A percentile compares a stretch with the other conserved stretches of the same genome.
phyloP scores from a whole-genome alignment of 2,329 filamentous ascomycete genomes.

The Aspergillus luchuensis region DNA sequence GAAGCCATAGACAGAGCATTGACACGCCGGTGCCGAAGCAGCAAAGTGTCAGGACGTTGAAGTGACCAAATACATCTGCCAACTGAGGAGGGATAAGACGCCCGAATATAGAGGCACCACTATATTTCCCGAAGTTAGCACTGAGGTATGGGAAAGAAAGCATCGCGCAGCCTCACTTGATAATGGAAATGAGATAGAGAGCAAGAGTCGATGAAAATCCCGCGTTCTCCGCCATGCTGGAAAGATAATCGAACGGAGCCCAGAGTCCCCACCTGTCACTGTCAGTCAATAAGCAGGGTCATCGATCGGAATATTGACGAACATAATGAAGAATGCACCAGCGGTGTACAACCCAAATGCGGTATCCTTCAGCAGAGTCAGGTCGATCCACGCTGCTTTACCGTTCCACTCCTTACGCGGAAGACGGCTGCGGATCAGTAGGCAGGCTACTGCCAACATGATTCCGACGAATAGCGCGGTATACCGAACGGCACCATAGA shows the following conservation, averaged over 20 bases:
- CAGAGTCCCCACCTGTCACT: constrained; percentile 27
- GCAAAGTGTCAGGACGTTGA: constrained; percentile 27
- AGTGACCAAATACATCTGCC: constrained; percentile 30
- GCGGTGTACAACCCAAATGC: constrained; percentile 29
- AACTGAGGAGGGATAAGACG: constrained; percentile 29
- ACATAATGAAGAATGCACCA: constrained; percentile 31
- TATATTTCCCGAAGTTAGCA: background rate
- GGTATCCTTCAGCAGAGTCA: constrained; percentile 27
- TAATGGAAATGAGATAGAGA: constrained; percentile 30
- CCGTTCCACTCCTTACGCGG: constrained; percentile 33
- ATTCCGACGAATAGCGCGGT: constrained; percentile 27
- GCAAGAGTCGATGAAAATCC: constrained; percentile 25
- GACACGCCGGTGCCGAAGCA: constrained; percentile 18
- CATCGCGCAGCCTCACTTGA: constrained; percentile 23
- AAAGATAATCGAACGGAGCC: constrained; percentile 29
- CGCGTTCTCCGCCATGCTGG: constrained; percentile 20
- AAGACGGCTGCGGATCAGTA: constrained; percentile 27
- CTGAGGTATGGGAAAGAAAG: background rate
- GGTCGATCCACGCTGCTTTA: constrained; percentile 30
- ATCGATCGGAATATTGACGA: constrained; percentile 3
- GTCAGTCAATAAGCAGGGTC: constrained; percentile 6
- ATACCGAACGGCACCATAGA: constrained; percentile 26
- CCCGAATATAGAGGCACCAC: constrained; percentile 29
- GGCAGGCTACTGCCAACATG: constrained; percentile 17
- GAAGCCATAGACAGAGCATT: constrained; percentile 32